A percentile compares a stretch with the other conserved stretches of the same genome.
Evolutionary conservation across 2,329 filamentous ascomycete species (phyloP).

Genomic region (Talaromyces islandicus): DNA sequence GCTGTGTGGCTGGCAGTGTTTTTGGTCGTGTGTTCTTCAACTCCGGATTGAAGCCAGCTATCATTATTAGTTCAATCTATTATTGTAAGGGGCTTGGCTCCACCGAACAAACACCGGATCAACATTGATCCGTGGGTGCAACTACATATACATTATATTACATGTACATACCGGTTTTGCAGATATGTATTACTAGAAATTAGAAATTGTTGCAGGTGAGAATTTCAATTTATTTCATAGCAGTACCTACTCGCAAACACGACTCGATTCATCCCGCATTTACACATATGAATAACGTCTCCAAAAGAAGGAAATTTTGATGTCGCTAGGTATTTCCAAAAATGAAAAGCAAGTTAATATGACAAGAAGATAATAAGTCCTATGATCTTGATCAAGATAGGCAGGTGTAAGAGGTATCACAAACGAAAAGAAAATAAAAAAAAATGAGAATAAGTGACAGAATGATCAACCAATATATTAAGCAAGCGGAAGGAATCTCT

Average conservation of each 20-base stretch:
- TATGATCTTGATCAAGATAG: neutral
- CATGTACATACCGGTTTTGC: too few relatives aligned
- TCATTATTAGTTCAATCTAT: too few relatives aligned
- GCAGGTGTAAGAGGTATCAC: neutral
- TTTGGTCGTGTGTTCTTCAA: neutral
- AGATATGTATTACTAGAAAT: too few relatives aligned
- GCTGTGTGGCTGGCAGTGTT: constrained; percentile 8
- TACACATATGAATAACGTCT: neutral
- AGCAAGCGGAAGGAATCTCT: neutral
- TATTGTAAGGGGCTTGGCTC: constrained; percentile 16
- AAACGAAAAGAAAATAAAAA: neutral
- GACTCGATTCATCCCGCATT: neutral
- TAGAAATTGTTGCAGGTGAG: neutral
- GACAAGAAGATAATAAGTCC: neutral
- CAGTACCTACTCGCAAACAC: neutral
- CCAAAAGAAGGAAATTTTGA: neutral
- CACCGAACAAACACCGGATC: constrained; percentile 14
- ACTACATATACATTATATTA: neutral
- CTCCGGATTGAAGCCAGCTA: constrained; percentile 9
- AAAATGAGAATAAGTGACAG: neutral
- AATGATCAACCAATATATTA: neutral
- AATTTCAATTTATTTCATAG: neutral
- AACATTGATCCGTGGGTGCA: constrained; percentile 23
- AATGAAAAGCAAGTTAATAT: neutral
- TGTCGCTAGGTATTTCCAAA: neutral